A percentile compares a stretch with the other conserved stretches of the same genome.
These are phyloP conservation scores for Cladosporium sphaerospermum DNA, from an alignment of 2,329 filamentous ascomycete species.

Conservation along the genomic window DNA sequence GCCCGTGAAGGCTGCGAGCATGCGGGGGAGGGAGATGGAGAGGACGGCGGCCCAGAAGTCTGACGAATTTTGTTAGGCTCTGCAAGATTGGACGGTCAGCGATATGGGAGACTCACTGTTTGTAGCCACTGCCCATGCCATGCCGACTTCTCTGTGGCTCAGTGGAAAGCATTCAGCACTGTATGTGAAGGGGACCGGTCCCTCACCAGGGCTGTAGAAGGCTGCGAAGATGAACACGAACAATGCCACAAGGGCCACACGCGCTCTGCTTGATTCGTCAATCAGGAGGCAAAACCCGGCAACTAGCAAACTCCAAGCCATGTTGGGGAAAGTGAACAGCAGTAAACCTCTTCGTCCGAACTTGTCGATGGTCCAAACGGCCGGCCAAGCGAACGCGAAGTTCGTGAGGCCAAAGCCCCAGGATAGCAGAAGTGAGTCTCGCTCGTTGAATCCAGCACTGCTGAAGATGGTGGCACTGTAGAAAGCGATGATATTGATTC, in stretches of 20 bases:
- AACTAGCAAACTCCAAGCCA: slow-evolving; percentile 43
- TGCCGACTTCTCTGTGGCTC: slow-evolving; percentile 64
- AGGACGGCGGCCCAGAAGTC: slow-evolving; percentile 45
- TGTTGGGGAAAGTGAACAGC: slow-evolving; percentile 45
- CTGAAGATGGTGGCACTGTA: slow-evolving; percentile 25
- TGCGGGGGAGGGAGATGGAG: slow-evolving; percentile 45
- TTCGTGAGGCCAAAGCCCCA: slow-evolving; percentile 54
- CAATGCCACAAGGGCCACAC: slow-evolving; percentile 46
- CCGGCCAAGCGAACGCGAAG: slow-evolving; percentile 50
- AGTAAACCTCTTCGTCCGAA: slow-evolving; percentile 49
- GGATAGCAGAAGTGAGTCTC: slow-evolving; percentile 47
- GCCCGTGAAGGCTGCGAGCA: slow-evolving; percentile 42
- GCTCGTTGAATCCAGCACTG: slow-evolving; percentile 30
- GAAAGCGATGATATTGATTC: slow-evolving; percentile 15
- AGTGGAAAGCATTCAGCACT: slow-evolving; percentile 65
- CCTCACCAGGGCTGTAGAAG: slow-evolving; percentile 37
- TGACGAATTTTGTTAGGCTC: slow-evolving; percentile 8
- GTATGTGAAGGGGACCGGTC: slow-evolving; percentile 61
- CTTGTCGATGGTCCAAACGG: slow-evolving; percentile 53
- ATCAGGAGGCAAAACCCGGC: slow-evolving; percentile 51
- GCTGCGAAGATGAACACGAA: slow-evolving; percentile 52
- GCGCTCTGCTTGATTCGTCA: slow-evolving; percentile 32
- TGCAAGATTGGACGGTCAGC: no score
- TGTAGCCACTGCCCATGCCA: slow-evolving; percentile 63
- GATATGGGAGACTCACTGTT: slow-evolving; percentile 36